Evolutionary conservation across 2,329 filamentous ascomycete genomes (phyloP).

Genomic region (Arthrobotrys pseudoclavata): DNA sequence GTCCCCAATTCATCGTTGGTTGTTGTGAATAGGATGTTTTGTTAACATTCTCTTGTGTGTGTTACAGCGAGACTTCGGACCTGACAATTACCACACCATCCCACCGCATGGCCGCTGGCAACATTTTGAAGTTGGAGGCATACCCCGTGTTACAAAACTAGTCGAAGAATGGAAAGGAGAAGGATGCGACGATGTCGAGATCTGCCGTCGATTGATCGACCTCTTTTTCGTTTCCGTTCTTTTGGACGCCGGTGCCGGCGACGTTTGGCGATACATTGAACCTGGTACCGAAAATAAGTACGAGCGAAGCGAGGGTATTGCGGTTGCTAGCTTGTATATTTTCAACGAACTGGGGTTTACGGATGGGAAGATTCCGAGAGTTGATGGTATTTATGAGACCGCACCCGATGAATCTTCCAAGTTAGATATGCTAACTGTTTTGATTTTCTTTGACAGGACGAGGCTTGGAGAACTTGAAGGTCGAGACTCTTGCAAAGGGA

Average conservation of each 20-base stretch:
- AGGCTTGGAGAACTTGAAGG: conserved; percentile 72
- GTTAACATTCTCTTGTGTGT: conserved; percentile 3
- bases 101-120: conserved; percentile 88
- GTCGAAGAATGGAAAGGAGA: conserved; percentile 77
- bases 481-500: conserved; percentile 65
- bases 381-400: conserved; percentile 90
- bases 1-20: background rate
- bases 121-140: conserved; percentile 83
- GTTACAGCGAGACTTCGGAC: conserved; percentile 77
- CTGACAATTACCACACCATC: conserved; percentile 77
- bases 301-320: conserved; percentile 87
- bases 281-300: conserved; percentile 86
- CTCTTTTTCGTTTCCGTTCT: conserved; percentile 85
- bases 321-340: conserved; percentile 74
- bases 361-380: conserved; percentile 81
- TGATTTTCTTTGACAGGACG: conserved; percentile 80
- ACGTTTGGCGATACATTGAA: conserved; percentile 91
- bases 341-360: conserved; percentile 80
- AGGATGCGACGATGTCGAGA: conserved; percentile 77
- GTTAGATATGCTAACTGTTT: conserved; percentile 79
- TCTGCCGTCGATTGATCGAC: conserved; percentile 80
- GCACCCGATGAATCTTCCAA: conserved; percentile 78
- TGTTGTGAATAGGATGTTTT: background rate
- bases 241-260: conserved; percentile 89
- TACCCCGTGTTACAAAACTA: conserved; percentile 79